These are phyloP conservation scores for Microbotryum intermedium DNA, from an alignment of 1,284 basidiomycete genomes.

Conservation along the genomic window DNA sequence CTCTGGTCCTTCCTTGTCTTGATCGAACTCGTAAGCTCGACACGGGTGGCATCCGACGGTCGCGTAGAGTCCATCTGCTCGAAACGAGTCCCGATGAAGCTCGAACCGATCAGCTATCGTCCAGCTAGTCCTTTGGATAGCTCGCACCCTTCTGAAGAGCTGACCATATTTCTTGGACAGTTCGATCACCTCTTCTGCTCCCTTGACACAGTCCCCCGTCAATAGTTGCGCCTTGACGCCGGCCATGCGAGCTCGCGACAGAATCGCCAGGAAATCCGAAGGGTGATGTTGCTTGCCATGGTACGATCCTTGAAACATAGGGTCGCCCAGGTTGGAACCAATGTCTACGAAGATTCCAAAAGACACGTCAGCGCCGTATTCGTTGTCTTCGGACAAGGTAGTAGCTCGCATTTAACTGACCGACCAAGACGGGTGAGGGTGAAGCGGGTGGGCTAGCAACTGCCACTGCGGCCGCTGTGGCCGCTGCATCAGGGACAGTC, in stretches of 20 bases:
- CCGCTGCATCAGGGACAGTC: too few relatives aligned
- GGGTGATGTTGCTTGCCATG: constrained; percentile 43
- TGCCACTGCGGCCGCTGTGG: too few relatives aligned
- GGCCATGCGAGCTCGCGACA: constrained; percentile 53
- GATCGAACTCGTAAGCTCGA: constrained; percentile 65
- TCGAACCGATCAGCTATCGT: not conserved
- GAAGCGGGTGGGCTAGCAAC: too few relatives aligned
- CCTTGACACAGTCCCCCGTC: constrained; percentile 65
- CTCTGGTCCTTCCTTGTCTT: constrained; percentile 51
- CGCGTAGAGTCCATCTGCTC: constrained; percentile 52
- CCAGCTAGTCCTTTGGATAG: not conserved
- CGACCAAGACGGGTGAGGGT: too few relatives aligned
- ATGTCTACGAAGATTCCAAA: constrained; percentile 18
- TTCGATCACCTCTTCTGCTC: constrained; percentile 55
- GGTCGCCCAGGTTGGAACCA: constrained; percentile 25
- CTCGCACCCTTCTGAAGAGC: constrained; percentile 22
- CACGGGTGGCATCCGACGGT: constrained; percentile 84
- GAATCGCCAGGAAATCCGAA: constrained; percentile 54
- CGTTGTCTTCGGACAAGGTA: too few relatives aligned
- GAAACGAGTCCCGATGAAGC: not conserved
- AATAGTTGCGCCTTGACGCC: constrained; percentile 71
- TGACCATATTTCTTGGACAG: constrained; percentile 55
- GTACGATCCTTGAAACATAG: constrained; percentile 43
- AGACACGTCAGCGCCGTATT: too few relatives aligned
- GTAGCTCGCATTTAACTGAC: too few relatives aligned